A percentile compares a stretch with the other conserved stretches of the same genome.
Conservation (phyloP, 2,329 filamentous ascomycete species). For the Botrytis tulipae region DNA sequence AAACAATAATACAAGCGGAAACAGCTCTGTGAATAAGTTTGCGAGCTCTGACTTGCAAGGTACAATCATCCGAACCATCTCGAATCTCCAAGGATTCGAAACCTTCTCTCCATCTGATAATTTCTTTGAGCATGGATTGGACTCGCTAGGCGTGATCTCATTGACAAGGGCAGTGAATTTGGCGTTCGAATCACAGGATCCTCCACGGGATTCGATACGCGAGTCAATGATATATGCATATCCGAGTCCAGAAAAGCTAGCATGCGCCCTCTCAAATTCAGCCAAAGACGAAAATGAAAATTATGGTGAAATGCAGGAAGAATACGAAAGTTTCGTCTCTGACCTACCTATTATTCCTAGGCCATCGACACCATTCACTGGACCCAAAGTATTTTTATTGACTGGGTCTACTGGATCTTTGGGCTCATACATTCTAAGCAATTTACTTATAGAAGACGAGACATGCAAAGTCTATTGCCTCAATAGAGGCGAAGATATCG, state of each 20-base stretch:
- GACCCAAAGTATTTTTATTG: conserved; percentile 36
- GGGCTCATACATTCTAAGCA: conserved; percentile 48
- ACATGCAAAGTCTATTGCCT: conserved; percentile 48
- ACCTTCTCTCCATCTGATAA: background rate
- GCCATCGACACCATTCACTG: background rate
- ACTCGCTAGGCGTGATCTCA: conserved; percentile 21
- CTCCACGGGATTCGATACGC: background rate
- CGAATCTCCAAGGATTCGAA: conserved; percentile 6
- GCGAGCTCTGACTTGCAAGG: conserved; percentile 28
- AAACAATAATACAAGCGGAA: background rate
- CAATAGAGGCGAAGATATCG: conserved; percentile 41
- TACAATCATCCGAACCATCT: background rate
- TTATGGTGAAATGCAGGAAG: background rate
- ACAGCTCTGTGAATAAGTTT: background rate
- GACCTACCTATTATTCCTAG: conserved; percentile 11
- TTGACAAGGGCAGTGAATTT: conserved; percentile 2
- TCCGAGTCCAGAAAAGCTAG: conserved; percentile 3
- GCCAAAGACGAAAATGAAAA: background rate
- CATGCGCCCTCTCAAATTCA: background rate
- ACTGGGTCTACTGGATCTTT: conserved; percentile 51
- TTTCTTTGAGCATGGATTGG: conserved; percentile 20
- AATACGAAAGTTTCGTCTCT: background rate
- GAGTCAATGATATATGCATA: conserved; percentile 1
- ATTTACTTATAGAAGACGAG: conserved; percentile 35
- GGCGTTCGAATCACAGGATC: background rate